Evolutionary conservation across 306 rosid species (phyloP).

Genomic region (Gastrolobium bilobum): DNA sequence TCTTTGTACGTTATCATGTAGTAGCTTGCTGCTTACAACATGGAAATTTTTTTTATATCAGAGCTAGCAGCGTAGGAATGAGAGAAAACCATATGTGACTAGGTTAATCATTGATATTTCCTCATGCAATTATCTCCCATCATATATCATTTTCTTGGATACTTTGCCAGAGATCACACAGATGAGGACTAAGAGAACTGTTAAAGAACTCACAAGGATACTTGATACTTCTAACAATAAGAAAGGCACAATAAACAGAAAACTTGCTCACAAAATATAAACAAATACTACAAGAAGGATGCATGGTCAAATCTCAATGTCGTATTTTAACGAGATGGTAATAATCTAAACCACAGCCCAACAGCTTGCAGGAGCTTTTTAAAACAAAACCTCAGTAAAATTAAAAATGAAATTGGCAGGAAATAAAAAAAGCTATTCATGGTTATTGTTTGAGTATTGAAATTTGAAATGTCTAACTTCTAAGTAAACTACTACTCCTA

Average conservation of each 20-base stretch:
- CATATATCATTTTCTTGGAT: slow-evolving; percentile 34
- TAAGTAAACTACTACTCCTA: slow-evolving; percentile 7
- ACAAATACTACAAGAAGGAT: slow-evolving; percentile 17
- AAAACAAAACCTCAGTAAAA: slow-evolving; percentile 11
- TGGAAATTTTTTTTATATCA: slow-evolving; percentile 23
- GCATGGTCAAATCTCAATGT: slow-evolving; percentile 33
- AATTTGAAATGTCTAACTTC: neutral
- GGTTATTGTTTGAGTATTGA: slow-evolving; percentile 11
- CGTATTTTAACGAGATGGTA: slow-evolving; percentile 3
- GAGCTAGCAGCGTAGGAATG: slow-evolving; percentile 38
- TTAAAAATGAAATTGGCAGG: neutral
- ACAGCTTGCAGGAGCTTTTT: slow-evolving; percentile 30
- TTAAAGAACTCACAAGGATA: slow-evolving; percentile 33
- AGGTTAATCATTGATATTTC: slow-evolving; percentile 16
- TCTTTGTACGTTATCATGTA: slow-evolving; percentile 50
- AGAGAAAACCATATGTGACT: slow-evolving; percentile 37
- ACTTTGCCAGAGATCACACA: slow-evolving; percentile 33
- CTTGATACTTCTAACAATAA: slow-evolving; percentile 32
- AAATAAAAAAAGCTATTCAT: slow-evolving; percentile 29
- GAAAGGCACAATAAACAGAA: slow-evolving; percentile 33
- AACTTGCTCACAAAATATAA: neutral
- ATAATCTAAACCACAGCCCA: slow-evolving; percentile 36
- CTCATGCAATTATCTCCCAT: slow-evolving; percentile 32
- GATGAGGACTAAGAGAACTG: slow-evolving; percentile 30
- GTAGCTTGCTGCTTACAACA: slow-evolving; percentile 65